phyloP scores from a whole-genome alignment of 495 filamentous ascomycete species.

The Xylaria cubensis region DNA sequence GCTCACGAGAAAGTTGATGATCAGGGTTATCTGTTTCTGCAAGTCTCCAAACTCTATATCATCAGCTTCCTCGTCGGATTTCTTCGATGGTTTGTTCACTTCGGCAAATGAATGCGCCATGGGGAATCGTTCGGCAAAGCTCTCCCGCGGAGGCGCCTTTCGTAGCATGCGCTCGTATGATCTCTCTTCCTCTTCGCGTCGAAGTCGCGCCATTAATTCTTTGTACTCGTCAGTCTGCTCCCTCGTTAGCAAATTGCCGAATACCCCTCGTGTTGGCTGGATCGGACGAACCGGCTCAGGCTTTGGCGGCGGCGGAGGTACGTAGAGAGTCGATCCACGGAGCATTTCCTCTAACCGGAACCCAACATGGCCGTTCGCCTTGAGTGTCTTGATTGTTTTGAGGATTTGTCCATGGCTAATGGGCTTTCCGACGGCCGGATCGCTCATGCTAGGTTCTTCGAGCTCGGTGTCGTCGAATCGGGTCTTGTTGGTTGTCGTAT shows the following conservation, averaged over 20 bases:
- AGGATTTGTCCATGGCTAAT: conserved; percentile 85
- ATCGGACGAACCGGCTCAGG: conserved; percentile 71
- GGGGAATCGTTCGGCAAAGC: conserved; percentile 65
- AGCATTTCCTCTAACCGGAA: conserved; percentile 69
- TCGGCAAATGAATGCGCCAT: conserved; percentile 58
- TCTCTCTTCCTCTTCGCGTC: conserved; percentile 76
- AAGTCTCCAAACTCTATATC: conserved; percentile 70
- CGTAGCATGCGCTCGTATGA: conserved; percentile 79
- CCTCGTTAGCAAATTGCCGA: conserved; percentile 31
- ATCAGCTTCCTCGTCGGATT: conserved; percentile 56
- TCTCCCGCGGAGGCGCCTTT: conserved; percentile 60
- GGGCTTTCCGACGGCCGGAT: conserved; percentile 65
- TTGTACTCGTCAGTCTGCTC: conserved; percentile 83
- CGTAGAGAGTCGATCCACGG: conserved; percentile 73
- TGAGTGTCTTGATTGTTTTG: conserved; percentile 65
- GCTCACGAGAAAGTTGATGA: conserved; percentile 76
- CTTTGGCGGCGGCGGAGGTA: conserved; percentile 78
- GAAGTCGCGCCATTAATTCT: conserved; percentile 84
- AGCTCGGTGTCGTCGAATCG: conserved; percentile 24
- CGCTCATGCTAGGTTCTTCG: conserved; percentile 51
- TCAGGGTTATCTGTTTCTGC: conserved; percentile 75
- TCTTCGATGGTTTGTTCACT: conserved; percentile 45
- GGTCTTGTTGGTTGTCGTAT: neutral
- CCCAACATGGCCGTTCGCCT: conserved; percentile 34
- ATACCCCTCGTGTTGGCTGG: neutral